phyloP scores from a whole-genome alignment of 805 yeast genomes.

The Cyberlindnera xishuangbannaensis region DNA sequence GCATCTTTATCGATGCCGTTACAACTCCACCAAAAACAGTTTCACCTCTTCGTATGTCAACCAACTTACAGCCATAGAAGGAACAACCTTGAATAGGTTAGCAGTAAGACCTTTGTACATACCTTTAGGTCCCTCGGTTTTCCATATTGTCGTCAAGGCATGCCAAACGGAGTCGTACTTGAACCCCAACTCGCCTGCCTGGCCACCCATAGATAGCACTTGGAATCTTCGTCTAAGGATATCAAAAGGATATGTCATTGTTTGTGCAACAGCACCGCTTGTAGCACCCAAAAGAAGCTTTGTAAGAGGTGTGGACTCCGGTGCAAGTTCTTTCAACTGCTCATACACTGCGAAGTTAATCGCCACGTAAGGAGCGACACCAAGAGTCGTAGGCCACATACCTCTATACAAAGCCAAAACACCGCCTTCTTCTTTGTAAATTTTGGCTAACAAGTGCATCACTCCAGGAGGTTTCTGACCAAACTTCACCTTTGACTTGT shows the following conservation, averaged over 20 bases:
- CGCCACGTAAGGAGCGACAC: slow-evolving; percentile 96
- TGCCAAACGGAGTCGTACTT: slow-evolving; percentile 70
- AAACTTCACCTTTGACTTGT: slow-evolving; percentile 34
- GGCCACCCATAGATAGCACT: slow-evolving; percentile 74
- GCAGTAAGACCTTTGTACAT: slow-evolving; percentile 73
- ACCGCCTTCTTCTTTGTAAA: slow-evolving; percentile 80
- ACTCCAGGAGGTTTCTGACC: slow-evolving; percentile 64
- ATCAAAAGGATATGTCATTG: slow-evolving; percentile 87
- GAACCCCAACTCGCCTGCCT: slow-evolving; percentile 59
- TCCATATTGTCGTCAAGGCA: slow-evolving; percentile 66
- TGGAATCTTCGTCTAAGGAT: slow-evolving; percentile 85
- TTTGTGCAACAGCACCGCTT: slow-evolving; percentile 86
- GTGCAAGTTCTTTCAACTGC: slow-evolving; percentile 53
- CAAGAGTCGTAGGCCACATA: slow-evolving; percentile 81
- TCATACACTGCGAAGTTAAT: slow-evolving; percentile 90
- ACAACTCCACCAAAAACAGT: slow-evolving; percentile 29
- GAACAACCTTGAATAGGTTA: slow-evolving; percentile 83
- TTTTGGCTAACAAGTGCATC: slow-evolving; percentile 45
- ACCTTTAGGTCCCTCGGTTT: slow-evolving; percentile 67
- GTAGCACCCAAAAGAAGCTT: slow-evolving; percentile 76
- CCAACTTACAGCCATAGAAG: slow-evolving; percentile 97
- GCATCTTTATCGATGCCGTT: slow-evolving; percentile 4
- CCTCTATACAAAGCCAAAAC: slow-evolving; percentile 75
- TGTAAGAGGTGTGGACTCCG: slow-evolving; percentile 37
- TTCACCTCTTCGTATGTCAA: slow-evolving; percentile 71